Percentiles rank a stretch among this genome's conserved stretches.
phyloP scores from a whole-genome alignment of 805 yeast species.

The Candida silvatica region DNA sequence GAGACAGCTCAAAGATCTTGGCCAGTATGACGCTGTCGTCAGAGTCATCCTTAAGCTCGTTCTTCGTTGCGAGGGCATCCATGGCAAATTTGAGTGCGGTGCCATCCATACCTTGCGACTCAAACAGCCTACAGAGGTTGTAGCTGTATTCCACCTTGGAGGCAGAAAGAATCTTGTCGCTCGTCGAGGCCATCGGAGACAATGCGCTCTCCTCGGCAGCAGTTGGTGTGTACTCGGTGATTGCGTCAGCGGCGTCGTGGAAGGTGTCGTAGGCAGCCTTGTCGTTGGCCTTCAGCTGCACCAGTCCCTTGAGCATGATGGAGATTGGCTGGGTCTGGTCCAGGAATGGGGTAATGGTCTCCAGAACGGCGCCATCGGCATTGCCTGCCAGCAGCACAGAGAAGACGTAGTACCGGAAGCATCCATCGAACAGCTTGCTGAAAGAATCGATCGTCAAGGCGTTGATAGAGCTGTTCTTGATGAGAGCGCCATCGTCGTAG shows the following conservation, averaged over 20 bases:
- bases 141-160: constrained; percentile 28
- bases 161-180: constrained; percentile 20
- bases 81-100: constrained; percentile 28
- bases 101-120: constrained; percentile 19
- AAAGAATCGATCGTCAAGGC: constrained; percentile 11
- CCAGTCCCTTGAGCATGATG: constrained; percentile 19
- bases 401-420: constrained; percentile 14
- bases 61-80: constrained; percentile 15
- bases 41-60: constrained; percentile 9
- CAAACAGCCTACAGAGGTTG: constrained; percentile 29
- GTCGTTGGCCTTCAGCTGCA: constrained; percentile 17
- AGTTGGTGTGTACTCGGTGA: constrained; percentile 15
- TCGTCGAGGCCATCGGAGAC: constrained; percentile 3
- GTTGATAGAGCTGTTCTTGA: constrained; percentile 17
- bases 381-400: constrained; percentile 13
- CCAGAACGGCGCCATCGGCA: background rate
- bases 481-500: constrained; percentile 16
- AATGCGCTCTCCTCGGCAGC: constrained; percentile 10
- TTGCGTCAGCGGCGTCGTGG: constrained; percentile 16
- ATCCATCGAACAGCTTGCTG: constrained; percentile 10
- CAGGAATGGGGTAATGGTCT: background rate
- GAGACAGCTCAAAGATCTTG: constrained; percentile 22
- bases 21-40: constrained; percentile 15
- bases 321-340: constrained; percentile 12
- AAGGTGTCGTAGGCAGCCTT: constrained; percentile 24